Evolutionary conservation across 441 rosid genomes (phyloP).

Genomic region (Erodium moschatum): DNA sequence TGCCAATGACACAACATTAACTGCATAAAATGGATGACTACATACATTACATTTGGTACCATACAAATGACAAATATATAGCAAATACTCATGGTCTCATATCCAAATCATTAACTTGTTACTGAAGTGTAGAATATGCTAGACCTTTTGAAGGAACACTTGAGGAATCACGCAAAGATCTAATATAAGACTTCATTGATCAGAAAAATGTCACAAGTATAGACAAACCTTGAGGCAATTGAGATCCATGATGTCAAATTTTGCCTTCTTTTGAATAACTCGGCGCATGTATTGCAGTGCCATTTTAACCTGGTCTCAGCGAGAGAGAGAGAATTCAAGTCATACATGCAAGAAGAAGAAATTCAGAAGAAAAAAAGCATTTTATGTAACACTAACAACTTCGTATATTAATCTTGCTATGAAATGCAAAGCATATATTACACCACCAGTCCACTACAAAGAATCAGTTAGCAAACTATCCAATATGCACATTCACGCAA

Average conservation of each 20-base stretch:
- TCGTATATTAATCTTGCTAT: too few species aligned
- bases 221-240: constrained; percentile 69
- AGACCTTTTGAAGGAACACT: too few species aligned
- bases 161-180: too few species aligned
- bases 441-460: too few species aligned
- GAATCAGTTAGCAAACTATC: too few species aligned
- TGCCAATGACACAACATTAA: constrained; percentile 26
- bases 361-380: too few species aligned
- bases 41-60: too few species aligned
- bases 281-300: constrained; percentile 93
- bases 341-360: too few species aligned
- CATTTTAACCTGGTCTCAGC: constrained; percentile 85
- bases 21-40: not conserved
- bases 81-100: not conserved
- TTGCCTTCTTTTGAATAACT: constrained; percentile 76
- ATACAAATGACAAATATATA: not conserved
- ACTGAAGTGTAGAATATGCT: too few species aligned
- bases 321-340: not conserved
- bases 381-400: too few species aligned
- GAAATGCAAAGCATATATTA: too few species aligned
- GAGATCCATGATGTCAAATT: constrained; percentile 89
- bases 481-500: too few species aligned
- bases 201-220: constrained; percentile 3
- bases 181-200: not conserved
- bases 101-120: constrained; percentile 11